phyloP scores from a whole-genome alignment of 192 early-diverging fungal genomes.

The Podila horticola region DNA sequence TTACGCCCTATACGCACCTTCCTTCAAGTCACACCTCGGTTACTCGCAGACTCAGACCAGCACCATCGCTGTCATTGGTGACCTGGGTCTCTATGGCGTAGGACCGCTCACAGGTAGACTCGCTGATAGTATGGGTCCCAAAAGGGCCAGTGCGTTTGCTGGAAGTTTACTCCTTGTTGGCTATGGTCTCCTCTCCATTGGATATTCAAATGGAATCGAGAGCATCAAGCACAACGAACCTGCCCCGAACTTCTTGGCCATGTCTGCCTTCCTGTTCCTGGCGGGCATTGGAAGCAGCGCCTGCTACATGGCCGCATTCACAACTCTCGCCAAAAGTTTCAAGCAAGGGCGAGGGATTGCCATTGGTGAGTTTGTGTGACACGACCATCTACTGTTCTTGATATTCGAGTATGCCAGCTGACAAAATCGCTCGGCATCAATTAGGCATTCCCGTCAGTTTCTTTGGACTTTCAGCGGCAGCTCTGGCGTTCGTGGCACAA shows the following conservation, averaged over 20 bases:
- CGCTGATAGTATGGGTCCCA: constrained; percentile 40
- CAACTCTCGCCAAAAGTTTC: constrained; percentile 38
- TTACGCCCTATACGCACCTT: constrained; percentile 41
- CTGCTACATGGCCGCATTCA: constrained; percentile 48
- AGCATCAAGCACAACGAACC: constrained; percentile 2
- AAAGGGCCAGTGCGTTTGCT: constrained; percentile 23
- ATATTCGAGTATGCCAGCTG: neutral
- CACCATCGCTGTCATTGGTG: constrained; percentile 39
- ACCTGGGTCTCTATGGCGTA: constrained; percentile 50
- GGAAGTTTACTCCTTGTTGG: constrained; percentile 13
- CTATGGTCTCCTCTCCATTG: constrained; percentile 21
- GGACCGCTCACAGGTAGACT: constrained; percentile 37
- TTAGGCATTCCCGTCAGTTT: constrained; percentile 44
- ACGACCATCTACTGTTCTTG: neutral
- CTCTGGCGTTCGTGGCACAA: constrained; percentile 21
- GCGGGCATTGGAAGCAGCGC: constrained; percentile 38
- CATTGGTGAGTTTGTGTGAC: constrained; percentile 12
- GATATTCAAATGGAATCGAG: constrained; percentile 20
- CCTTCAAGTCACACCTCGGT: constrained; percentile 23
- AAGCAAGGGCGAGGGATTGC: constrained; percentile 22
- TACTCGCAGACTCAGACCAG: constrained; percentile 46
- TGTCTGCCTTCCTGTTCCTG: constrained; percentile 24
- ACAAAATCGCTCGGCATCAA: neutral
- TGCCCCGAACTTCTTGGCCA: constrained; percentile 20
- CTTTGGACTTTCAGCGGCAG: constrained; percentile 40